Conservation (phyloP, 192 early-diverging fungal species). For the Gonapodya prolifera region DNA sequence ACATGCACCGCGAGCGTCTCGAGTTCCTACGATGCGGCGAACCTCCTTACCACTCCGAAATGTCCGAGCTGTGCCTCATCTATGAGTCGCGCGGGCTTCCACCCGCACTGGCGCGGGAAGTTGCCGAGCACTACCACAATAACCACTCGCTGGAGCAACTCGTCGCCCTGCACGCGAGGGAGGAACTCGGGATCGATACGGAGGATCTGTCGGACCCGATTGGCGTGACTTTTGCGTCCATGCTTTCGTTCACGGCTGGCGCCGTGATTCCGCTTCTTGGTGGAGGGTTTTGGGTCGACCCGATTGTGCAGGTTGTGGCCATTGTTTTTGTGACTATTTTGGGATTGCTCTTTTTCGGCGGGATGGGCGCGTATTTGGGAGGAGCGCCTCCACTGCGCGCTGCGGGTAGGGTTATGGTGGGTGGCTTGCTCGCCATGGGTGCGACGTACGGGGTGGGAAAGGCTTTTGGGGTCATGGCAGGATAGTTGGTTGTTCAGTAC, state of each 20-base stretch:
- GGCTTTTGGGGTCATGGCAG: no score
- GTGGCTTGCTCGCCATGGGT: no score
- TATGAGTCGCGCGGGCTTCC: constrained; percentile 5
- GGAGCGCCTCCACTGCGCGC: no score
- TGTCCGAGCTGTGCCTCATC: constrained; percentile 3
- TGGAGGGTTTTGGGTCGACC: no score
- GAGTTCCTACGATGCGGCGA: constrained; percentile 2
- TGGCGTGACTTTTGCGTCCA: background rate
- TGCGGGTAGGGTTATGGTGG: no score
- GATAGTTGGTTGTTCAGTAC: no score
- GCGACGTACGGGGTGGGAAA: no score
- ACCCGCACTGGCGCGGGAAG: constrained; percentile 1
- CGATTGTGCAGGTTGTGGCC: no score
- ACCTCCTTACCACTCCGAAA: constrained; percentile 7
- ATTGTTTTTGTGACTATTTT: no score
- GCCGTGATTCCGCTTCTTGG: constrained; percentile 7
- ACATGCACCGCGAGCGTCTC: constrained; percentile 1
- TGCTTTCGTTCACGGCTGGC: background rate
- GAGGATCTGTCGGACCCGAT: background rate
- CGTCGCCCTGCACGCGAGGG: constrained; percentile 7
- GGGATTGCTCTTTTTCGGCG: no score
- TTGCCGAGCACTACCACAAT: constrained; percentile 6
- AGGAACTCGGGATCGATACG: constrained; percentile 9
- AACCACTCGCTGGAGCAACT: constrained; percentile 1
- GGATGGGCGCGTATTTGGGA: no score